These are phyloP conservation scores for Chiua virens DNA, from an alignment of 768 basidiomycete genomes.

Conservation along the genomic window DNA sequence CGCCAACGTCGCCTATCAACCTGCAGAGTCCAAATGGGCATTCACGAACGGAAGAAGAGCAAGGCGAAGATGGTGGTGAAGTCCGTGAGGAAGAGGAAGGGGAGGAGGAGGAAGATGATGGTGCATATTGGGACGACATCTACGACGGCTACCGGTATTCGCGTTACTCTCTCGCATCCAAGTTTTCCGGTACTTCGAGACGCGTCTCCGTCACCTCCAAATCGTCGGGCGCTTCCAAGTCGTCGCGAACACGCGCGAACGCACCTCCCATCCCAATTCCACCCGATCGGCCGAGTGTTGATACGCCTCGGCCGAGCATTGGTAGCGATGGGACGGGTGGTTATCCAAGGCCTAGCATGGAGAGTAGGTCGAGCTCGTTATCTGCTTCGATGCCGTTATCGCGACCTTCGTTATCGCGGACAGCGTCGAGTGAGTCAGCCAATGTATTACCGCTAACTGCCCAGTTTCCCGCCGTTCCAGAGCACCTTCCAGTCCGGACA, in stretches of 20 bases:
- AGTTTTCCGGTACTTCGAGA: constrained; percentile 25
- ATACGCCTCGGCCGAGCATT: constrained; percentile 17
- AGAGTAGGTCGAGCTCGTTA: constrained; percentile 21
- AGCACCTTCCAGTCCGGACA: constrained; percentile 29
- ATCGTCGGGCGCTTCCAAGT: constrained; percentile 25
- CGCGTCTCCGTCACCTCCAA: constrained; percentile 20
- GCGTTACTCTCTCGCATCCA: constrained; percentile 50
- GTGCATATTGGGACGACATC: constrained; percentile 69
- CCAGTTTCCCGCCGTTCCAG: constrained; percentile 34
- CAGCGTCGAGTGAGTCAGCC: constrained; percentile 25
- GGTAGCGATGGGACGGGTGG: constrained; percentile 21
- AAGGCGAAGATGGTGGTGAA: constrained; percentile 8
- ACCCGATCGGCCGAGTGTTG: constrained; percentile 18
- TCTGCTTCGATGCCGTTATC: constrained; percentile 16
- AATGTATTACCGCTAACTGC: constrained; percentile 23
- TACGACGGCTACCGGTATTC: constrained; percentile 83
- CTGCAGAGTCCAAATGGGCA: neutral
- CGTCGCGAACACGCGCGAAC: constrained; percentile 23
- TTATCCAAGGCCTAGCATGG: constrained; percentile 22
- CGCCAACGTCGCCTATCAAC: constrained; percentile 22
- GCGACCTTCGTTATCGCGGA: constrained; percentile 21
- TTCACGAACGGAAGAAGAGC: constrained; percentile 5
- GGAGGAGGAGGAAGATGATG: constrained; percentile 26
- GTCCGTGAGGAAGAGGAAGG: constrained; percentile 13
- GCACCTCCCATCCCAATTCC: constrained; percentile 29